Base-by-base conservation (phyloP, 495 filamentous ascomycete genomes). In the Aspergillus nidulans region DNA sequence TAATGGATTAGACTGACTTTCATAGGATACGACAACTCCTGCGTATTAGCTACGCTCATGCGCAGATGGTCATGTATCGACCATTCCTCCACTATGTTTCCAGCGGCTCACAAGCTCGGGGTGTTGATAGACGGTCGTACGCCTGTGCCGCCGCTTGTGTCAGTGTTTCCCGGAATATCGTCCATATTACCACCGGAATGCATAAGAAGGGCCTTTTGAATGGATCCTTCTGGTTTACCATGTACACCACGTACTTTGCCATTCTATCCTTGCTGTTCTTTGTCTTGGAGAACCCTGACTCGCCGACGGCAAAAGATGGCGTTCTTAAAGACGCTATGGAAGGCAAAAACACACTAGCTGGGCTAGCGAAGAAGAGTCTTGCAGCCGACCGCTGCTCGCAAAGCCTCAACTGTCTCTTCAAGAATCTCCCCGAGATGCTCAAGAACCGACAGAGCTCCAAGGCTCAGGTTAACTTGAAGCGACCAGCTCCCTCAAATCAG, bases 51-150 rank as follows among this genome's bases (percentile, higher is more conserved):
- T 96, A 88, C 67, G 89, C 88, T 15, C 91, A 97, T 62, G 90
- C 94, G 15, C 90, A 97, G 67, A 88, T 97, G 81, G 86, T 97
- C 67, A 84, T 97, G 53, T 97, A 97, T 64, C 82, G 94, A 8
- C 94, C 94, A 0, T 98, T 97, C 63, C 75, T 97, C 23, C 94
- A 98, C 69, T 97, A 97, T 62, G 88, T 95, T 45, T 91, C 94
- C 1, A 82, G 82, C 28, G 81, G 83, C 19, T 74, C 82, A 20
- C 79, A 82, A 53, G 77, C 81, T 8, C 85, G 86, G 56, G 78
- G 78, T n/a, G 76, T 89, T 32, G 92, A 96, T 58, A 87, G 92
- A 63, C 81, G 90, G 36, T 89, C 89, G 13, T 97, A 92, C 68
- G 89, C 87, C 26, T 97, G 92, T 64, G 94, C 90, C 6, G 88